These are phyloP conservation scores for Stemphylium vesicarium DNA, from an alignment of 2,329 filamentous ascomycete genomes.

Conservation along the genomic window DNA sequence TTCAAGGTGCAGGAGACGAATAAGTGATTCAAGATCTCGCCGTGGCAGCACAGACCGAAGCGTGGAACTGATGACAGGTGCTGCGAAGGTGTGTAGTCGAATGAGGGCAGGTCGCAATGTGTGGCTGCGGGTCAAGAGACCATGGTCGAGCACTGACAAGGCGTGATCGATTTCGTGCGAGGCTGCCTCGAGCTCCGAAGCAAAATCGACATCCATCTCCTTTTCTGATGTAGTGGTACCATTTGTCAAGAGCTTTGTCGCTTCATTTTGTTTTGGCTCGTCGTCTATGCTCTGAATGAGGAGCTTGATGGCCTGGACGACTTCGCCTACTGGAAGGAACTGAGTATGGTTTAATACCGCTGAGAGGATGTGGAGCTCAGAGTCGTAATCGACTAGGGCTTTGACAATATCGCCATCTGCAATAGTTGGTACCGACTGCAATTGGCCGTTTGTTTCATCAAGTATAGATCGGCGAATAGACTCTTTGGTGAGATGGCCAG, in stretches of 20 bases:
- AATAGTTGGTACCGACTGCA: slow-evolving; percentile 55
- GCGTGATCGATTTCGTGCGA: slow-evolving; percentile 69
- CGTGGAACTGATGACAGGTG: slow-evolving; percentile 64
- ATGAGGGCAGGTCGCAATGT: slow-evolving; percentile 72
- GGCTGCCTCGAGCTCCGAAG: slow-evolving; percentile 48
- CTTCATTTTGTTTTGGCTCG: slow-evolving; percentile 31
- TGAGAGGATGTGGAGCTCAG: slow-evolving; percentile 70
- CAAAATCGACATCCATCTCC: slow-evolving; percentile 46
- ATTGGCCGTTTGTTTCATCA: slow-evolving; percentile 46
- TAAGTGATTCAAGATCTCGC: slow-evolving; percentile 73
- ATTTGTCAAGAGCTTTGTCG: slow-evolving; percentile 51
- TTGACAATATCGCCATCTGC: slow-evolving; percentile 67
- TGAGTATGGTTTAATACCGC: slow-evolving; percentile 68
- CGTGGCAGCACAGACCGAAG: slow-evolving; percentile 69
- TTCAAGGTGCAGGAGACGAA: slow-evolving; percentile 75
- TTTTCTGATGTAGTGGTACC: slow-evolving; percentile 30
- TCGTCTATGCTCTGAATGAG: slow-evolving; percentile 73
- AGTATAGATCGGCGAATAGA: slow-evolving; percentile 53
- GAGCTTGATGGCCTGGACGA: slow-evolving; percentile 69
- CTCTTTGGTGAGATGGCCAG: slow-evolving; percentile 56
- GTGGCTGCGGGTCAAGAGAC: slow-evolving; percentile 66
- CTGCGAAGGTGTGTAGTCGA: slow-evolving; percentile 71
- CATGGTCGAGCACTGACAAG: slow-evolving; percentile 70
- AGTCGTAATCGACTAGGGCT: slow-evolving; percentile 69
- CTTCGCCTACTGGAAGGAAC: slow-evolving; percentile 68